These are phyloP conservation scores for Colletotrichum trifolii DNA, from an alignment of 2,329 filamentous ascomycete genomes.

Conservation along the genomic window DNA sequence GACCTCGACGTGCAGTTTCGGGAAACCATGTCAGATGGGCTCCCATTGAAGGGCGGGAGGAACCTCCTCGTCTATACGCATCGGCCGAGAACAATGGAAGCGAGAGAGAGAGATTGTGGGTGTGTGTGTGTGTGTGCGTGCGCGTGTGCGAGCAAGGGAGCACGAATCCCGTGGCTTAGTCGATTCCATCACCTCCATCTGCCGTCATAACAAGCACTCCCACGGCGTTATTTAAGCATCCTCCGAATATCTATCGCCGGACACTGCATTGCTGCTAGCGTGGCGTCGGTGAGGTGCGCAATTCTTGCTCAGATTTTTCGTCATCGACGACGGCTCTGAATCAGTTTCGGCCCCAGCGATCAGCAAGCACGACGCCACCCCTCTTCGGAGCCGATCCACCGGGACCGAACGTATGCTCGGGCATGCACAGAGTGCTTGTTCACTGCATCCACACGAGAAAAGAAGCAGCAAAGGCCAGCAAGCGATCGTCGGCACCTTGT, in stretches of 20 bases:
- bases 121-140: no score
- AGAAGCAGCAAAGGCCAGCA: not conserved
- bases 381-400: conserved; percentile 19
- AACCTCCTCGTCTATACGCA: not conserved
- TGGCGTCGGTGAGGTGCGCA: not conserved
- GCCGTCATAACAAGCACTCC: not conserved
- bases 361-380: not conserved
- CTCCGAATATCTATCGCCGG: no score
- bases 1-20: not conserved
- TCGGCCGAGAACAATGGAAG: conserved; percentile 3
- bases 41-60: not conserved
- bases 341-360: not conserved
- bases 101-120: not conserved
- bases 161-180: no score
- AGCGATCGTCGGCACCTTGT: not conserved
- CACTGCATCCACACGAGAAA: no score
- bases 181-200: not conserved
- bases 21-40: conserved; percentile 11
- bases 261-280: not conserved
- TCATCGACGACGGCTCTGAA: conserved; percentile 5
- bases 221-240: not conserved
- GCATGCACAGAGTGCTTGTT: no score
- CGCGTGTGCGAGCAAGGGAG: no score
- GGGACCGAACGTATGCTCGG: conserved; percentile 12
- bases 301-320: conserved; percentile 1